Base-by-base conservation (phyloP, 441 rosid genomes). In the Mallotus repandus region DNA sequence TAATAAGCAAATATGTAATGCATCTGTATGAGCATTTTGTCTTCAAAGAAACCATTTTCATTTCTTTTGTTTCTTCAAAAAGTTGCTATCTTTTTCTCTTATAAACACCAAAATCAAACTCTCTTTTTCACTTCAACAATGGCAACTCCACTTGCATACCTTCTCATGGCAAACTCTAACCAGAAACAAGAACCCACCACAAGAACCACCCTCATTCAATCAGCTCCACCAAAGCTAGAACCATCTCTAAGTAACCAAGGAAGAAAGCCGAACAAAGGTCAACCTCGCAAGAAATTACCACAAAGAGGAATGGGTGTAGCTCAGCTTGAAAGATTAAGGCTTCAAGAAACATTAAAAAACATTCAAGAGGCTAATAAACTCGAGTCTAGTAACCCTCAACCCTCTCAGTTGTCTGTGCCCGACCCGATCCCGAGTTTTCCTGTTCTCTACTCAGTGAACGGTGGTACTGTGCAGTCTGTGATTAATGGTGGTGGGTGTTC, bases 271-370 rank as follows among this genome's bases (percentile, higher is more conserved):
- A 78, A 64, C 12, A 82, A 81, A 68, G 70, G 48, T 72, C 78
- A 56, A 8, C 66, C 79, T 61, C 88, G 78, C 66, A 91, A 89
- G 83, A 89, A 88, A 71, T 76, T 22, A 67, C 84, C 78, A 0
- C 85, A 71, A 71, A 85, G 98, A 74, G 98, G 98, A 7, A 87
- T 88, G 92, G 98, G 98, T 4, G 89, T 91, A 49, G 94, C 84
- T 15, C 84, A 85, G 77, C 92, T 94, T 9, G 97, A 94, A 82
- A 78, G 76, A 1, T 67, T 79, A 12, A 81, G 87, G 80, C 32
- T 45, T 9, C 86, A 86, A 43, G 88, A 87, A 74, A 73, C 64
- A 19, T 68, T 75, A 75, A 86, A 77, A 68, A 74, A 60, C 18
- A 29, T 76, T 61, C 69, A 69, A 50, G 81, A 78, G 55, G 35